These are phyloP conservation scores for Leishmania amazonensis DNA, from an alignment of 208 protist species.

Conservation along the genomic window DNA sequence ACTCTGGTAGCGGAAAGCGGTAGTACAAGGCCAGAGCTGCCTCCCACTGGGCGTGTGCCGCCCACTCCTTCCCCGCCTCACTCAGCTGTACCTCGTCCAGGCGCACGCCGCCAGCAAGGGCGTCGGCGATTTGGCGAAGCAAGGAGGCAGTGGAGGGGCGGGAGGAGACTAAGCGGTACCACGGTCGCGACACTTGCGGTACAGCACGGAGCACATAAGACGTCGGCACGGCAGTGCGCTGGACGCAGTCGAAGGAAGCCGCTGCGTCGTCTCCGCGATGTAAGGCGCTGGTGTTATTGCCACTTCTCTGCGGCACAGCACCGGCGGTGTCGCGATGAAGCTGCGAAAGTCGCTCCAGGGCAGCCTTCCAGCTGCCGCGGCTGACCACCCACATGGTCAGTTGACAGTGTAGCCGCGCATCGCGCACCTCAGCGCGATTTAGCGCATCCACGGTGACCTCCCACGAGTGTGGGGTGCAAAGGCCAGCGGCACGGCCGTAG, in stretches of 20 bases:
- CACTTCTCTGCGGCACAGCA: not conserved
- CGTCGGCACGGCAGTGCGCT: slow-evolving; percentile 31
- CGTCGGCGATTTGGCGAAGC: slow-evolving; percentile 34
- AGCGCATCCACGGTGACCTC: slow-evolving; percentile 36
- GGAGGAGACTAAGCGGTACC: slow-evolving; percentile 5
- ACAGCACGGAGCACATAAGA: slow-evolving; percentile 21
- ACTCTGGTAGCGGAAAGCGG: slow-evolving; percentile 52
- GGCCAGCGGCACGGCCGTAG: slow-evolving; percentile 52
- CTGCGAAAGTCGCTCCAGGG: slow-evolving; percentile 18
- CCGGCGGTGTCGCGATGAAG: slow-evolving; percentile 1
- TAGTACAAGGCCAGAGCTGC: slow-evolving; percentile 54
- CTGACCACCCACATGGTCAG: slow-evolving; percentile 52
- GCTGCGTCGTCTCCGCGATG: not conserved
- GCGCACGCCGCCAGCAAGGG: slow-evolving; percentile 50
- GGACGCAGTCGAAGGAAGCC: slow-evolving; percentile 41
- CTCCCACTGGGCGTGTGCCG: slow-evolving; percentile 46
- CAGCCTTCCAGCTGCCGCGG: slow-evolving; percentile 50
- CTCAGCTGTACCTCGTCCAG: slow-evolving; percentile 78
- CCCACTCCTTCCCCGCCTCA: slow-evolving; percentile 47
- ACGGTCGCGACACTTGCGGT: slow-evolving; percentile 18
- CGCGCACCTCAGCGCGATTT: not conserved
- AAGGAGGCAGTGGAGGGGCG: slow-evolving; percentile 9
- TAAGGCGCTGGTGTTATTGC: not conserved
- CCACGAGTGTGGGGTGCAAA: slow-evolving; percentile 56
- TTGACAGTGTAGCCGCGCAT: not conserved